These are phyloP conservation scores for Diutina catenulata DNA, from an alignment of 1,139 yeast genomes.

Conservation along the genomic window DNA sequence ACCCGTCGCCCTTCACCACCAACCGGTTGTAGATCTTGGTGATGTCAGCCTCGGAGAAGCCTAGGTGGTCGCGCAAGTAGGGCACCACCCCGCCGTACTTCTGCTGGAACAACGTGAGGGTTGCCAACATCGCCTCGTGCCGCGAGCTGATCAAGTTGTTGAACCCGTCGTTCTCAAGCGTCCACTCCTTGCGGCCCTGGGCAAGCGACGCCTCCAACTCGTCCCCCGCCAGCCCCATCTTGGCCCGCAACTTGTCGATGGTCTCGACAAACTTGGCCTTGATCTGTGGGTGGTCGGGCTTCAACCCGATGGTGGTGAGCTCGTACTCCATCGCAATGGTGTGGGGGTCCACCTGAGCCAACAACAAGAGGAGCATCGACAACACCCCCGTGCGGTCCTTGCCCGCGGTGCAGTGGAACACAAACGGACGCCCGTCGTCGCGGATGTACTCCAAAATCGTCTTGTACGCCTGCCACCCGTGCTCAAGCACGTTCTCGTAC, in stretches of 20 bases:
- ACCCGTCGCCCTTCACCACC: not conserved
- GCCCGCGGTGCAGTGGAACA: constrained; percentile 79
- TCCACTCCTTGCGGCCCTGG: constrained; percentile 29
- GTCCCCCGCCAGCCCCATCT: constrained; percentile 13
- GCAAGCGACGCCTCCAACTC: constrained; percentile 20
- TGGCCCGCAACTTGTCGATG: constrained; percentile 18
- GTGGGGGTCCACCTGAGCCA: constrained; percentile 55
- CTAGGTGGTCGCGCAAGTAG: constrained; percentile 38
- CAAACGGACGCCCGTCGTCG: constrained; percentile 38
- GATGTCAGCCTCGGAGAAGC: constrained; percentile 39
- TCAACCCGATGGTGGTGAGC: constrained; percentile 55
- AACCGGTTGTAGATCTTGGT: constrained; percentile 24
- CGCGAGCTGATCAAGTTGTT: constrained; percentile 50
- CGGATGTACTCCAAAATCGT: constrained; percentile 41
- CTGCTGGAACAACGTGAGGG: constrained; percentile 36
- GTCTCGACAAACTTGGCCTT: constrained; percentile 21
- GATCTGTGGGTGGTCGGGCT: constrained; percentile 33
- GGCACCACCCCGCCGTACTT: constrained; percentile 45
- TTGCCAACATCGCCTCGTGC: constrained; percentile 62
- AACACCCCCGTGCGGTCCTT: constrained; percentile 78
- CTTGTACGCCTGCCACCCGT: constrained; percentile 35
- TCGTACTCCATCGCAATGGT: constrained; percentile 66
- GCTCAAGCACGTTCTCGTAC: constrained; percentile 45
- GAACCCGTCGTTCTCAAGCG: constrained; percentile 36
- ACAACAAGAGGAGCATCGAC: constrained; percentile 51